phyloP scores from a whole-genome alignment of 768 basidiomycete species.

The Pleurotus djamor region DNA sequence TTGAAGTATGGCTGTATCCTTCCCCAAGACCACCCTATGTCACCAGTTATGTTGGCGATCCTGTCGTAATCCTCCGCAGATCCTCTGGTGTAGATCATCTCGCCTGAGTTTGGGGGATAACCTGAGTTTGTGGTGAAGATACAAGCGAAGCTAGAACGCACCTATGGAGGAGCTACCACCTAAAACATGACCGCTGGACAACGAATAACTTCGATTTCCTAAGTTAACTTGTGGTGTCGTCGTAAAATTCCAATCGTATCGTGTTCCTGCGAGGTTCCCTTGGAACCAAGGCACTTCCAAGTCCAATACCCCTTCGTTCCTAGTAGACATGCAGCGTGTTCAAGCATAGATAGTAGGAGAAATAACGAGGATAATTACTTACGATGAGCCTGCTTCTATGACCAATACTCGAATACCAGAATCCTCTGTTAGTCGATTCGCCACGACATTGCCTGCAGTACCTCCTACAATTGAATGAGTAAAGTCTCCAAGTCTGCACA shows the following conservation, averaged over 20 bases:
- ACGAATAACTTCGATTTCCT: constrained; percentile 10
- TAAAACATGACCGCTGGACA: constrained; percentile 14
- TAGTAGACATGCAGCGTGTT: neutral
- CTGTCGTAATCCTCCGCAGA: constrained; percentile 22
- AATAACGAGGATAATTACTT: neutral
- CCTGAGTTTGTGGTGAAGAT: neutral
- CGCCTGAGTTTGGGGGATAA: constrained; percentile 13
- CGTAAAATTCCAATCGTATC: constrained; percentile 18
- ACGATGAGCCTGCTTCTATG: constrained; percentile 5
- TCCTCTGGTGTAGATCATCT: constrained; percentile 21
- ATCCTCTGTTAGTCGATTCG: constrained; percentile 5
- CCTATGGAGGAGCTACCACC: constrained; percentile 19
- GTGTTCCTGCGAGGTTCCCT: neutral
- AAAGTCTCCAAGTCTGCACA: neutral
- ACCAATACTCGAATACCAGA: constrained; percentile 1
- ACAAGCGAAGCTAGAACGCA: constrained; percentile 10
- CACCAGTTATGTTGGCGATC: constrained; percentile 18
- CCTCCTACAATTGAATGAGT: constrained; percentile 2
- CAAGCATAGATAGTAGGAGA: neutral
- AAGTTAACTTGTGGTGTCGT: constrained; percentile 16
- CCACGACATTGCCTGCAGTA: constrained; percentile 7
- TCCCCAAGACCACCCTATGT: constrained; percentile 26
- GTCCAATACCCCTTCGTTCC: constrained; percentile 3
- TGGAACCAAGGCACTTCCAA: constrained; percentile 7
- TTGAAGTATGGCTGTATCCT: constrained; percentile 18